A percentile compares a stretch with the other conserved stretches of the same genome.
Conservation (phyloP, 192 early-diverging fungal species). For the Coemansia sp. region DNA sequence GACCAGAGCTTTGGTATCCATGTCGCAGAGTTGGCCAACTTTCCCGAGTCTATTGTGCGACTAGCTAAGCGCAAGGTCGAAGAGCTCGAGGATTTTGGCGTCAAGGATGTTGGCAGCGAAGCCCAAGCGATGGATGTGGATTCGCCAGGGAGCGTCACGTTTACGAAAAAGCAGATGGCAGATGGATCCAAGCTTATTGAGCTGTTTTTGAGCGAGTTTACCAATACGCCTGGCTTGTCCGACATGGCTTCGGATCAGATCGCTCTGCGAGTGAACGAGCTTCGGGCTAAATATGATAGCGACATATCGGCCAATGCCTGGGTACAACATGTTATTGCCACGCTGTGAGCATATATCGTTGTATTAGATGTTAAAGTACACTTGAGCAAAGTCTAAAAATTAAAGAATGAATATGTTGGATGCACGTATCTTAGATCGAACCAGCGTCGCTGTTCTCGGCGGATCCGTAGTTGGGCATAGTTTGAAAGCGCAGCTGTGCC, state of each 20-base stretch:
- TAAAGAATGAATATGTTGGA: neutral
- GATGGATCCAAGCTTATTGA: conserved; percentile 37
- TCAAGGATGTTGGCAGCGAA: neutral
- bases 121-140: conserved; percentile 16
- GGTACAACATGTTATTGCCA: conserved; percentile 60
- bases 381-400: neutral
- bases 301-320: conserved; percentile 66
- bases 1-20: conserved; percentile 99
- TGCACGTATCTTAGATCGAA: conserved; percentile 6
- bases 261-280: conserved; percentile 37
- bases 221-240: conserved; percentile 33
- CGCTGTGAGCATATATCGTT: conserved; percentile 20
- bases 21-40: conserved; percentile 92
- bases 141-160: conserved; percentile 40
- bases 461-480: conserved; percentile 27
- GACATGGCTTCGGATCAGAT: conserved; percentile 46
- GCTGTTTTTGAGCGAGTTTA: conserved; percentile 60
- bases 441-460: conserved; percentile 25
- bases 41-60: conserved; percentile 79
- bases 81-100: conserved; percentile 81
- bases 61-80: conserved; percentile 85
- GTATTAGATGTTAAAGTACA: conserved; percentile 4
- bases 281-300: conserved; percentile 61
- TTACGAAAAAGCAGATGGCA: conserved; percentile 40
- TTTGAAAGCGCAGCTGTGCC: conserved; percentile 14